Conservation (phyloP, 2,329 filamentous ascomycete species). For the Epichloe uncinata region DNA sequence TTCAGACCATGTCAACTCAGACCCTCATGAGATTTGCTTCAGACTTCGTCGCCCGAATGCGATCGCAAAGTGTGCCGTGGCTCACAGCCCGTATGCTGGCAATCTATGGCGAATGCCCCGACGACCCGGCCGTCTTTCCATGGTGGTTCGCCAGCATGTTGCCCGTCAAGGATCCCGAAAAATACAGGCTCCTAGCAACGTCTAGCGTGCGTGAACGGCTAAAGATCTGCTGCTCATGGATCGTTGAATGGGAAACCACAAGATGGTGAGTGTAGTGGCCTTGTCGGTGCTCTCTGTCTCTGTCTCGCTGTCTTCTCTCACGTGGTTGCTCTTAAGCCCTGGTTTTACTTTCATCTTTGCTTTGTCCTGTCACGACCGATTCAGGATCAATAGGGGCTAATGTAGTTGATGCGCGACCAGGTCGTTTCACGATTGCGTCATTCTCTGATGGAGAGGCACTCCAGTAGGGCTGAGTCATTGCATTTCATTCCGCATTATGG, state of each 20-base stretch:
- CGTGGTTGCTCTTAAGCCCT: not conserved
- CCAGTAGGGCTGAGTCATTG: not conserved
- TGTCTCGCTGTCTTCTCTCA: not conserved
- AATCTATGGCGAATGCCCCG: conserved; percentile 65
- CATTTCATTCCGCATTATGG: not conserved
- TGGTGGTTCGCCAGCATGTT: conserved; percentile 85
- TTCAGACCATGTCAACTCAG: conserved; percentile 48
- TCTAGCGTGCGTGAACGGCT: conserved; percentile 67
- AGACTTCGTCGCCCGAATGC: conserved; percentile 57
- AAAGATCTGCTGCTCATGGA: conserved; percentile 74
- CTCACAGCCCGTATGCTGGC: conserved; percentile 56
- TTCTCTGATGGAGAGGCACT: conserved; percentile 15
- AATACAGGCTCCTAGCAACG: conserved; percentile 61
- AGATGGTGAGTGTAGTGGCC: conserved; percentile 48
- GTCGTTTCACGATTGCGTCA: conserved; percentile 18
- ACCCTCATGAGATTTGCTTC: conserved; percentile 52
- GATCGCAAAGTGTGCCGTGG: conserved; percentile 57
- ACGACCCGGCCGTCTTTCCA: conserved; percentile 64
- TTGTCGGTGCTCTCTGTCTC: too few species aligned
- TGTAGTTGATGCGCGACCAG: conserved; percentile 15
- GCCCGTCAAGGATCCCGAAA: conserved; percentile 64
- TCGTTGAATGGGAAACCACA: conserved; percentile 54
- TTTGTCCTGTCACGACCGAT: not conserved
- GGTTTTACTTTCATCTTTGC: not conserved
- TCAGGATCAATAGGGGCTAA: conserved; percentile 8